These are phyloP conservation scores for Termitomyces sp. DNA, from an alignment of 768 basidiomycete genomes.

Conservation along the genomic window DNA sequence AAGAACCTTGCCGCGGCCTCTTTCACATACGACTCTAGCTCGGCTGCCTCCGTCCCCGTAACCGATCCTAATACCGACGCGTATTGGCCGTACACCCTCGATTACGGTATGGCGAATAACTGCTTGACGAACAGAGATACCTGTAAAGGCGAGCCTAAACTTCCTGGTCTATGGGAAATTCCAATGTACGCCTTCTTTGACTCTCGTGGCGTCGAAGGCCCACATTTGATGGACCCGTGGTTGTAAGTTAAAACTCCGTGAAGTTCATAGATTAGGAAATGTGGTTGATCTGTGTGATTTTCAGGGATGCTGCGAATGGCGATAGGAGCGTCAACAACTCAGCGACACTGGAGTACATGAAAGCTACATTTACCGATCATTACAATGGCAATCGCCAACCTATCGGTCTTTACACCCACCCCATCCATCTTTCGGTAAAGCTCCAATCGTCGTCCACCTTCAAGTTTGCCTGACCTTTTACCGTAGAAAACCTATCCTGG, in stretches of 20 bases:
- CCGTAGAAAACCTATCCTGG: constrained; percentile 56
- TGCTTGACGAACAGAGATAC: constrained; percentile 52
- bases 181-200: constrained; percentile 84
- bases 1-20: constrained; percentile 46
- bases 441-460: not conserved
- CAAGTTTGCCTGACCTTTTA: not conserved
- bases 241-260: constrained; percentile 39
- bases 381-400: constrained; percentile 76
- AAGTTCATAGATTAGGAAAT: not conserved
- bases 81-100: constrained; percentile 82
- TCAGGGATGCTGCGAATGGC: constrained; percentile 55
- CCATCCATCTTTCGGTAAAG: constrained; percentile 67
- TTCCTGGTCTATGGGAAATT: constrained; percentile 82
- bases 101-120: constrained; percentile 77
- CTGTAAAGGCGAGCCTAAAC: constrained; percentile 67
- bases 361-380: constrained; percentile 69
- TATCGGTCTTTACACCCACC: constrained; percentile 79
- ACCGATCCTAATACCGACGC: constrained; percentile 67
- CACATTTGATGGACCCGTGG: constrained; percentile 84
- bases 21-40: constrained; percentile 72
- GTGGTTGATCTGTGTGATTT: not conserved
- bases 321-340: constrained; percentile 45
- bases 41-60: constrained; percentile 60
- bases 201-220: constrained; percentile 44
- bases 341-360: constrained; percentile 69